These are phyloP conservation scores for Juncus inflexus DNA, from an alignment of 176 grass and related monocot genomes.

Conservation along the genomic window DNA sequence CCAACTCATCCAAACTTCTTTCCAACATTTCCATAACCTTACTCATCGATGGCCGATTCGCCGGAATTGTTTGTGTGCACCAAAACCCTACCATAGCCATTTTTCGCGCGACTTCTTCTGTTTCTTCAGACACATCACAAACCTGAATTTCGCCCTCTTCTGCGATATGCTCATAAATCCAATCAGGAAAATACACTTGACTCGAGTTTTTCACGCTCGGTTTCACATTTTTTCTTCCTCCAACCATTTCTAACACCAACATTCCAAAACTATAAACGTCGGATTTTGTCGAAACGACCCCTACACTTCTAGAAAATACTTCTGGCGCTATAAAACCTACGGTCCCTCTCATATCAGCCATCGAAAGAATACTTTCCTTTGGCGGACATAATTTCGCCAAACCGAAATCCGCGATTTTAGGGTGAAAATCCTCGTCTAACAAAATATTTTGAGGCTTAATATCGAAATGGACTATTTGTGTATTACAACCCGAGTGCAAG, in stretches of 20 bases:
- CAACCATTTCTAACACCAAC: slow-evolving; percentile 53
- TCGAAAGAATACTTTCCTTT: slow-evolving; percentile 41
- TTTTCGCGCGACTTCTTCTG: slow-evolving; percentile 32
- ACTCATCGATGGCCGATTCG: slow-evolving; percentile 39
- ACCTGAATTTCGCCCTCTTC: not conserved
- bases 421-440: slow-evolving; percentile 35
- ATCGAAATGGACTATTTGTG: slow-evolving; percentile 58
- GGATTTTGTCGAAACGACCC: slow-evolving; percentile 40
- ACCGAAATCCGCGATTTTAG: slow-evolving; percentile 63
- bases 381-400: slow-evolving; percentile 49
- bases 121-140: not conserved
- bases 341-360: slow-evolving; percentile 41
- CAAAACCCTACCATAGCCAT: slow-evolving; percentile 40
- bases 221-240: slow-evolving; percentile 24
- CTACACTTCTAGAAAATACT: slow-evolving; percentile 48
- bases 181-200: slow-evolving; percentile 31
- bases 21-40: slow-evolving; percentile 58
- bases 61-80: slow-evolving; percentile 43
- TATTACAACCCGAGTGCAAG: slow-evolving; percentile 42
- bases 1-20: slow-evolving; percentile 31
- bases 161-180: slow-evolving; percentile 35
- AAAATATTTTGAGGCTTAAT: slow-evolving; percentile 64
- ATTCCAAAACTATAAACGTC: slow-evolving; percentile 62
- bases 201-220: not conserved
- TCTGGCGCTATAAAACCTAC: slow-evolving; percentile 59